phyloP scores from a whole-genome alignment of 2,329 filamentous ascomycete species.

The Scytalidium lignicola region DNA sequence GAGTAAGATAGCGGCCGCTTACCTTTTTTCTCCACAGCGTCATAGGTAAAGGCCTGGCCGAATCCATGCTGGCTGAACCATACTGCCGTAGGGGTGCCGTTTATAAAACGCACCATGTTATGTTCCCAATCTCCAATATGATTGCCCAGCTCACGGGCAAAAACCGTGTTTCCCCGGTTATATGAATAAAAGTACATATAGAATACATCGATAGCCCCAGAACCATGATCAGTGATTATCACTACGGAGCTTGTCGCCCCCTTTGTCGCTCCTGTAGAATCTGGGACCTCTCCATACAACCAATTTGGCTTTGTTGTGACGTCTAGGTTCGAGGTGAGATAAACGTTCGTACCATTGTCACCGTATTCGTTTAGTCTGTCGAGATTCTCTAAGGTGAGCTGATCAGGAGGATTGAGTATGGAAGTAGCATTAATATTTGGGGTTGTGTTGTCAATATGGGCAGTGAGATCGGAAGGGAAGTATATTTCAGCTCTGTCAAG shows the following conservation, averaged over 20 bases:
- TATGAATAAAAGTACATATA: slow-evolving; percentile 32
- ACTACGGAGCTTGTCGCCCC: slow-evolving; percentile 45
- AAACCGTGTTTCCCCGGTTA: slow-evolving; percentile 26
- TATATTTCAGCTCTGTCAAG: slow-evolving; percentile 43
- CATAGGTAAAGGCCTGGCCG: slow-evolving; percentile 59
- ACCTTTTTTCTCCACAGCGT: slow-evolving; percentile 46
- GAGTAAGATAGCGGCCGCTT: slow-evolving; percentile 52
- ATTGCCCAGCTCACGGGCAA: slow-evolving; percentile 27
- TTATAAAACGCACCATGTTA: slow-evolving; percentile 59
- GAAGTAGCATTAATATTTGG: slow-evolving; percentile 37
- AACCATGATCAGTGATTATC: slow-evolving; percentile 53
- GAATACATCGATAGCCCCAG: slow-evolving; percentile 34
- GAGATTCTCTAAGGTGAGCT: slow-evolving; percentile 43
- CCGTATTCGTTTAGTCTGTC: slow-evolving; percentile 39
- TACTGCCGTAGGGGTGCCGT: slow-evolving; percentile 47
- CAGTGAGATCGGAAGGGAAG: slow-evolving; percentile 42
- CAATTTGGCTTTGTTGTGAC: slow-evolving; percentile 40
- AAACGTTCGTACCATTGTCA: slow-evolving; percentile 35
- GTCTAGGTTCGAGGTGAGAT: slow-evolving; percentile 42
- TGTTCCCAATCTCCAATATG: slow-evolving; percentile 67
- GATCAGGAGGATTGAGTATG: slow-evolving; percentile 31
- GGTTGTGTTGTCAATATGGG: slow-evolving; percentile 40
- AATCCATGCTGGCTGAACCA: slow-evolving; percentile 61
- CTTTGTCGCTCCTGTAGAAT: slow-evolving; percentile 43
- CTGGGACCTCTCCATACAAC: slow-evolving; percentile 49